Percentiles rank a stretch among this genome's conserved stretches.
phyloP scores from a whole-genome alignment of 139 green algal genomes.

The Penium margaritaceum region DNA sequence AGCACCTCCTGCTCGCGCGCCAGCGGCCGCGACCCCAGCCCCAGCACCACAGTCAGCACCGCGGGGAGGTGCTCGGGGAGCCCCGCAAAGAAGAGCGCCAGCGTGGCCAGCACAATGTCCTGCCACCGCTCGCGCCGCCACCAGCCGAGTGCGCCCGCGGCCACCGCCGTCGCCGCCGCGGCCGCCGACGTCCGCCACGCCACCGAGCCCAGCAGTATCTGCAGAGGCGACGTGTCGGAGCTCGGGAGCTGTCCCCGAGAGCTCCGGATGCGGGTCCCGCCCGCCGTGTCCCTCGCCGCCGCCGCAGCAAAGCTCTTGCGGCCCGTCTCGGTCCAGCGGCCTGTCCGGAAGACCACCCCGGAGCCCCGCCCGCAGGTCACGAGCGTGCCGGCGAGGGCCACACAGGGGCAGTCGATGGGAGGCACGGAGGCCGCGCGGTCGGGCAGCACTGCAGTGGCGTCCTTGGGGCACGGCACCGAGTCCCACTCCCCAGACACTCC shows the following conservation, averaged over 20 bases:
- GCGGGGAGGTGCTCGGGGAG: not conserved
- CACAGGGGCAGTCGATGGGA: not conserved
- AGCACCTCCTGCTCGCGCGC: not conserved
- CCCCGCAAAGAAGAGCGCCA: not conserved
- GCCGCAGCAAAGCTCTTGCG: not conserved
- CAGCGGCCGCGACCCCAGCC: not conserved
- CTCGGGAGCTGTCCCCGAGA: no score
- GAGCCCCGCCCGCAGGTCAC: not conserved
- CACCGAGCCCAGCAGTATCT: not conserved
- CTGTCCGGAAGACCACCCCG: not conserved
- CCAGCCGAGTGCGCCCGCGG: not conserved
- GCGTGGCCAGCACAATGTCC: not conserved
- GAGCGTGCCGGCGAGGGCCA: not conserved
- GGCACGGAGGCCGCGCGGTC: not conserved
- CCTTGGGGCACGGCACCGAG: not conserved
- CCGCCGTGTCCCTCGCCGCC: not conserved
- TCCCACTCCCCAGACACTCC: not conserved
- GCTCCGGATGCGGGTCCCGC: no score
- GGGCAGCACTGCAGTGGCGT: not conserved
- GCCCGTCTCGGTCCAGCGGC: not conserved
- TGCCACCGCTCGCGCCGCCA: not conserved
- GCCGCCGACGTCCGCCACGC: not conserved
- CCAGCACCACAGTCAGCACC: not conserved
- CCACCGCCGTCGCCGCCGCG: not conserved
- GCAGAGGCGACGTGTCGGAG: constrained; percentile 1